Evolutionary conservation across 2,329 filamentous ascomycete genomes (phyloP).

Genomic region (Diplocarpon mali): DNA sequence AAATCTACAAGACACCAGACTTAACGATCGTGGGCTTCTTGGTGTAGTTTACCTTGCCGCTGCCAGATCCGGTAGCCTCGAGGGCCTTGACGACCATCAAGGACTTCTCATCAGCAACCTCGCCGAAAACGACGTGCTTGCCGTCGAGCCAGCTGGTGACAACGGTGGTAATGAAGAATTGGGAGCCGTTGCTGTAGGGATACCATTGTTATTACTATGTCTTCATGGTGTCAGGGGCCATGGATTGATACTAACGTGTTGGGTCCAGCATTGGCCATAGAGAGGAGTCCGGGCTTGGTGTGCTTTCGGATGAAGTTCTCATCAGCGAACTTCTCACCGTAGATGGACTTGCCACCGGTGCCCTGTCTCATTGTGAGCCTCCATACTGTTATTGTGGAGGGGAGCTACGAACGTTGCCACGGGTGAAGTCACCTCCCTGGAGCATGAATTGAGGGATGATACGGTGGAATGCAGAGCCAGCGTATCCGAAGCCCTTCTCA

Average conservation of each 20-base stretch:
- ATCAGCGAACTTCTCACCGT: slow-evolving; percentile 86
- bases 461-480: slow-evolving; percentile 78
- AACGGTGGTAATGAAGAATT: slow-evolving; percentile 91
- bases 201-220: slow-evolving; percentile 39
- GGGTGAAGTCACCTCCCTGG: slow-evolving; percentile 92
- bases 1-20: slow-evolving; percentile 38
- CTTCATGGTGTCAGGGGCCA: slow-evolving; percentile 39
- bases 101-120: slow-evolving; percentile 40
- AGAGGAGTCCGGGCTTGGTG: slow-evolving; percentile 65
- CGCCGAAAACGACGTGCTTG: slow-evolving; percentile 79
- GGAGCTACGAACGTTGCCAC: slow-evolving; percentile 60
- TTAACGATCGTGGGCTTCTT: slow-evolving; percentile 48
- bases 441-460: slow-evolving; percentile 93
- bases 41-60: slow-evolving; percentile 43
- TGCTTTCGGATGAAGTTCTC: slow-evolving; percentile 82
- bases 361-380: slow-evolving; percentile 59
- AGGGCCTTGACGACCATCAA: slow-evolving; percentile 47
- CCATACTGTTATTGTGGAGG: slow-evolving; percentile 23
- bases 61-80: slow-evolving; percentile 47
- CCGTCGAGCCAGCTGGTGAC: slow-evolving; percentile 76
- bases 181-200: slow-evolving; percentile 80
- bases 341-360: slow-evolving; percentile 82
- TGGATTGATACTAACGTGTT: slow-evolving; percentile 67
- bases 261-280: slow-evolving; percentile 90
- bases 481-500: slow-evolving; percentile 74